Base-by-base conservation (phyloP, 2,329 filamentous ascomycete genomes). In the Colletotrichum nymphaeae region DNA sequence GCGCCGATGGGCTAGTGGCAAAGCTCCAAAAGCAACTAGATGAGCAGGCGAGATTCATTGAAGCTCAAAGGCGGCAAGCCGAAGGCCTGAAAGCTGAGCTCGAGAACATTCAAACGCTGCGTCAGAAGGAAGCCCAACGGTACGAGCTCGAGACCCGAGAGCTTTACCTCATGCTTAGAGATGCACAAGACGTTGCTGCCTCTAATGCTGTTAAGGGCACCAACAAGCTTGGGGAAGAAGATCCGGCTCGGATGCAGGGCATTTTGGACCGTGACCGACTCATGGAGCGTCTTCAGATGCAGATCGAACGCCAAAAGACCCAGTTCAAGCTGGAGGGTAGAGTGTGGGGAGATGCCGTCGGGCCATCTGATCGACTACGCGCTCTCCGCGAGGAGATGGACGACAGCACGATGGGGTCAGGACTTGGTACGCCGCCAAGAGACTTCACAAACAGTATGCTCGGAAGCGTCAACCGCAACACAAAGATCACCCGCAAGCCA, bases 331-430 rank as follows among this genome's bases (percentile, higher is more conserved):
- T 99, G 37, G 97, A 98, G 83, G 97, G 97, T 77, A 94, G 94
- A 81, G 92, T 95, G 9, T 98, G 96, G 93, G 93, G 93, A 75
- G 94, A 97, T 75, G 86, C 89, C 65, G 89, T 93, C 76, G 94
- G 94, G 46, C 96, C 97, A 14, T 98, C 95, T 57, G 97, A 99
- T 84, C 93, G 95, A 78, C 87, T 99, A 72, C 93, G 97, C 76
- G 96, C 97, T 76, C 88, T 98, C 63, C 93, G 97, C 72, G 96
- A 98, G 83, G 93, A 95, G 83, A 99, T 99, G 97, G 97, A 98
- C 75, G 87, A 88, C 65, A 87, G 87, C 68, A 79, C 84, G 75
- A 84, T 76, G 82, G 89, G 79, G 82, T 88, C 80, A 77, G 89
- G 83, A 4, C 79, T 82, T 32, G 86, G 83, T 30, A 88, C 88